Evolutionary conservation across 345 rosid species (phyloP).

Genomic region (Eucalyptus cloeziana): DNA sequence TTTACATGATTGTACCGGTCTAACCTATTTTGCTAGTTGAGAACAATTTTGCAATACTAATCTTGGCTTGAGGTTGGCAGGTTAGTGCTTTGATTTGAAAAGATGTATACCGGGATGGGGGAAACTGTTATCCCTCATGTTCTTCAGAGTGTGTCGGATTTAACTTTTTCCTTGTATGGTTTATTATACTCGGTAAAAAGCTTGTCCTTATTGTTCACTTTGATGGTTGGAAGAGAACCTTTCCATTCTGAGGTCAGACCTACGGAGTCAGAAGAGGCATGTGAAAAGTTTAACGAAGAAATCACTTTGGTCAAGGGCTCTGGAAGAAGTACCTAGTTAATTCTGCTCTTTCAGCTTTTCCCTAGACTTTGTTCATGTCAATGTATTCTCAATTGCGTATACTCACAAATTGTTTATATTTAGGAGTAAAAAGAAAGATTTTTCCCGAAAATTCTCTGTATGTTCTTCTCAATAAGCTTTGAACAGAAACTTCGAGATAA

Average conservation of each 20-base stretch:
- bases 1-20: not conserved
- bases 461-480: not conserved
- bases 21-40: not conserved
- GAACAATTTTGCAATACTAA: not conserved
- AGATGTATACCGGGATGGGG: not conserved
- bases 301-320: slow-evolving; percentile 91
- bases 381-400: not conserved
- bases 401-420: not conserved
- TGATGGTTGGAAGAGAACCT: slow-evolving; percentile 39
- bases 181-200: not conserved
- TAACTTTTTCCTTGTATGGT: not conserved
- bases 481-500: not conserved
- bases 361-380: not conserved
- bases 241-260: slow-evolving; percentile 67
- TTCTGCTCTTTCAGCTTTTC: not conserved
- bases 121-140: not conserved
- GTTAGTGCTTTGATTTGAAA: not conserved
- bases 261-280: slow-evolving; percentile 80
- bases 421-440: not conserved
- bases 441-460: not conserved
- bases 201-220: not conserved
- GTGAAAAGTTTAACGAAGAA: slow-evolving; percentile 78
- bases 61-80: not conserved
- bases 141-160: not conserved
- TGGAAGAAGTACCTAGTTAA: slow-evolving; percentile 63